Conservation (phyloP, 208 protist species). For the Endotrypanum monterogeii region DNA sequence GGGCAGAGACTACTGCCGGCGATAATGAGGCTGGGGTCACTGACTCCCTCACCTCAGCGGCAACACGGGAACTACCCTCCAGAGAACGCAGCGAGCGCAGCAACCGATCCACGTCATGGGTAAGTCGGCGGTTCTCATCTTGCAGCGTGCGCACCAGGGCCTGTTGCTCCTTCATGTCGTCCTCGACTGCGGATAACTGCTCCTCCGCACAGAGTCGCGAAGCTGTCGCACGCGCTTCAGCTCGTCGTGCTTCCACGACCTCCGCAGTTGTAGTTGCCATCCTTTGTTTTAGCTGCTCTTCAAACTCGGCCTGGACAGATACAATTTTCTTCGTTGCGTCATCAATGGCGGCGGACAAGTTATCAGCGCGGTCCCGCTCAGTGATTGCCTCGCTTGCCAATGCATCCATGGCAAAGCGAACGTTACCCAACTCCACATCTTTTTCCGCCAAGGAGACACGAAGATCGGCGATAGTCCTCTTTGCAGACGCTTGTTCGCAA, state of each 20-base stretch:
- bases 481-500: neutral
- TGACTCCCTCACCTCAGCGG: conserved; percentile 6
- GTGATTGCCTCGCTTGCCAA: conserved; percentile 18
- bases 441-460: neutral
- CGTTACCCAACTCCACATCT: conserved; percentile 2
- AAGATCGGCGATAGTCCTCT: neutral
- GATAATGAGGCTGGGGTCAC: conserved; percentile 2
- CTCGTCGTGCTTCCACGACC: conserved; percentile 40
- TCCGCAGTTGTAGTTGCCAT: conserved; percentile 31
- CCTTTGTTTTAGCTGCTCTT: conserved; percentile 35
- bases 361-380: conserved; percentile 20
- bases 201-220: conserved; percentile 43
- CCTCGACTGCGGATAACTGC: conserved; percentile 19
- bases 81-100: conserved; percentile 20
- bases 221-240: conserved; percentile 39
- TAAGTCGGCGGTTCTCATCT: conserved; percentile 32
- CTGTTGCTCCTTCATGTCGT: conserved; percentile 28
- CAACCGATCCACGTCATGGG: conserved; percentile 30
- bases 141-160: conserved; percentile 17
- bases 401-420: conserved; percentile 20
- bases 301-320: conserved; percentile 40
- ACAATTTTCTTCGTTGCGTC: conserved; percentile 30
- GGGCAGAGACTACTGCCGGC: neutral
- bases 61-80: neutral
- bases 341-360: conserved; percentile 27